phyloP scores from a whole-genome alignment of 805 yeast genomes.

The Pichia gijzeniarum region DNA sequence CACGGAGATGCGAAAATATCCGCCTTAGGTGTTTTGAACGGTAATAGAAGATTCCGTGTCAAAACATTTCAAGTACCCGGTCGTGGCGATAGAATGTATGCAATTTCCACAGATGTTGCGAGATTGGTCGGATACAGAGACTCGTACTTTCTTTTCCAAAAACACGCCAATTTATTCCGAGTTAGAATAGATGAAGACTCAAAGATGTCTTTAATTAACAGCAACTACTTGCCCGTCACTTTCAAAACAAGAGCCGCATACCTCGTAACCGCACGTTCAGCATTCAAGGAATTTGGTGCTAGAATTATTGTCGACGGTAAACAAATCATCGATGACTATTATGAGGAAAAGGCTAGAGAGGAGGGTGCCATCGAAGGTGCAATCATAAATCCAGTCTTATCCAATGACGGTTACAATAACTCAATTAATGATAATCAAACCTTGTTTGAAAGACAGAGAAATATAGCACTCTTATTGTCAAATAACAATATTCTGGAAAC shows the following conservation, averaged over 20 bases:
- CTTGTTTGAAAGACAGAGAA: conserved; percentile 8
- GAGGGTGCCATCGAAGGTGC: conserved; percentile 67
- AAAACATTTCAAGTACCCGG: conserved; percentile 59
- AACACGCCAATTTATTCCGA: conserved; percentile 71
- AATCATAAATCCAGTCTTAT: conserved; percentile 20
- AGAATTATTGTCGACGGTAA: conserved; percentile 73
- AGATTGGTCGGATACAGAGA: conserved; percentile 91
- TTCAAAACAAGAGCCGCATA: conserved; percentile 88
- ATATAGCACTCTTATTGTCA: conserved; percentile 6
- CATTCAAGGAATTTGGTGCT: conserved; percentile 89
- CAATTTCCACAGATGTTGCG: conserved; percentile 96
- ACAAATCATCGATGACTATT: conserved; percentile 81
- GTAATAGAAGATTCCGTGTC: conserved; percentile 69
- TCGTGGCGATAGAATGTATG: conserved; percentile 66
- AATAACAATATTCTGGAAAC: conserved; percentile 12
- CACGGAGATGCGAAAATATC: conserved; percentile 74
- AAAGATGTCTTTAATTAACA: conserved; percentile 73
- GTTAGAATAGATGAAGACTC: conserved; percentile 68
- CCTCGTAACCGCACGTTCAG: conserved; percentile 82
- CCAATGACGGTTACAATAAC: conserved; percentile 21
- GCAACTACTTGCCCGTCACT: conserved; percentile 80
- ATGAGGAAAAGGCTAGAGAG: conserved; percentile 53
- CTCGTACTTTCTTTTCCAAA: conserved; percentile 81
- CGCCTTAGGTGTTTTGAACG: conserved; percentile 57
- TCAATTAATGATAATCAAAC: conserved; percentile 10